Conservation (phyloP, 164 flowering plant genomes). For the Tetracentron sinense region DNA sequence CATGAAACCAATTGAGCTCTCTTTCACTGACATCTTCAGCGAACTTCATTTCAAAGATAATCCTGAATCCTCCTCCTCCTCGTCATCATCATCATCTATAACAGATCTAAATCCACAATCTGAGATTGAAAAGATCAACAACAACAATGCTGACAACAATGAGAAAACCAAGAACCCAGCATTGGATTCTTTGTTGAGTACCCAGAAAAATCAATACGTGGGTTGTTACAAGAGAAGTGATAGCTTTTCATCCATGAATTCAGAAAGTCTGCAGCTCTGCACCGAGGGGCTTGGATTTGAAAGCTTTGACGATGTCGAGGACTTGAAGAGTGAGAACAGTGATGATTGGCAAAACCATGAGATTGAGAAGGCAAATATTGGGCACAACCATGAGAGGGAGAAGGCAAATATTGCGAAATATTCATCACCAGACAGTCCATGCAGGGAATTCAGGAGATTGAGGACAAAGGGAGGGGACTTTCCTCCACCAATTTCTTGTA, state of each 20-base stretch:
- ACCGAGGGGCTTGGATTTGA: conserved; percentile 85
- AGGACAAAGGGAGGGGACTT: conserved; percentile 24
- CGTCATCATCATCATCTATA: conserved; percentile 10
- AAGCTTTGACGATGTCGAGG: conserved; percentile 69
- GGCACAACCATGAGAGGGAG: conserved; percentile 9
- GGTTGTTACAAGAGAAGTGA: conserved; percentile 25
- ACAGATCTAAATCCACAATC: conserved; percentile 4
- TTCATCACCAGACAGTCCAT: background rate
- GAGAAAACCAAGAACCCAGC: conserved; percentile 1
- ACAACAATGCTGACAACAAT: conserved; percentile 2
- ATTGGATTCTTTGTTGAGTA: conserved; percentile 1
- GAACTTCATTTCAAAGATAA: conserved; percentile 68
- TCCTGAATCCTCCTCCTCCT: conserved; percentile 7
- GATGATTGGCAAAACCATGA: conserved; percentile 5
- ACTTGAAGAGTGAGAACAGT: conserved; percentile 19
- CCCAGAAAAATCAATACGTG: background rate
- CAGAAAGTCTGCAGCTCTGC: conserved; percentile 59
- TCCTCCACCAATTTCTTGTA: conserved; percentile 83
- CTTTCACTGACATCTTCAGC: conserved; percentile 71
- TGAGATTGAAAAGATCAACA: background rate
- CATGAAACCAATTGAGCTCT: conserved; percentile 28
- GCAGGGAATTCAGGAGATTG: conserved; percentile 23
- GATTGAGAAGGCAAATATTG: conserved; percentile 13
- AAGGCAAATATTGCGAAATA: conserved; percentile 12
- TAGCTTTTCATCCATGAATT: conserved; percentile 40